Percentiles rank a stretch among this genome's conserved stretches.
phyloP scores from a whole-genome alignment of 202 grass and related monocot genomes.

The Hordeum pubiflorum region DNA sequence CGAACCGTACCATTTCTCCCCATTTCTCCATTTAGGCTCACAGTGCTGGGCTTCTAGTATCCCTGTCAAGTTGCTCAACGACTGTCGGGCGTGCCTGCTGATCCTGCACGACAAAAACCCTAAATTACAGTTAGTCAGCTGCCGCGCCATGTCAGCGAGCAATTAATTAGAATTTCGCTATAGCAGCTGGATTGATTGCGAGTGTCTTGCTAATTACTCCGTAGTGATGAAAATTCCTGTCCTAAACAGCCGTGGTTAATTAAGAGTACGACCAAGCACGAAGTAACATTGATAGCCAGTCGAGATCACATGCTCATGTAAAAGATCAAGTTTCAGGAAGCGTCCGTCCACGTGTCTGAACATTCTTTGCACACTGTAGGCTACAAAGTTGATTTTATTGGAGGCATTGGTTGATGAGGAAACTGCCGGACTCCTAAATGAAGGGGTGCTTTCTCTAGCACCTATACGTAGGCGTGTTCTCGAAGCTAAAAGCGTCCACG shows the following conservation, averaged over 20 bases:
- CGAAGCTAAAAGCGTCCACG: background rate
- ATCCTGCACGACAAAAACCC: background rate
- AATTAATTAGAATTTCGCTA: background rate
- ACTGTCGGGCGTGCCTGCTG: conserved; percentile 26
- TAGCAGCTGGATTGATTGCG: background rate
- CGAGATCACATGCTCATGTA: background rate
- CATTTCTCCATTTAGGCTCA: background rate
- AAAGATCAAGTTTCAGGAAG: background rate
- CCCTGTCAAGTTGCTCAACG: conserved; percentile 8
- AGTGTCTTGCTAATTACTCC: background rate
- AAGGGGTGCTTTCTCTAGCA: background rate
- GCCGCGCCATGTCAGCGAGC: background rate
- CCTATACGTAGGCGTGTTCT: background rate
- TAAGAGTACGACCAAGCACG: background rate
- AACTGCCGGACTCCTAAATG: background rate
- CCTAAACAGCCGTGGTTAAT: no score
- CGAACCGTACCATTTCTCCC: background rate
- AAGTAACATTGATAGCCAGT: background rate
- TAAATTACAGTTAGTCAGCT: background rate
- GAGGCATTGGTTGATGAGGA: background rate
- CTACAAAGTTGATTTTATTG: background rate
- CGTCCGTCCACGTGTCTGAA: background rate
- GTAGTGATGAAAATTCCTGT: no score
- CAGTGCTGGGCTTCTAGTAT: background rate
- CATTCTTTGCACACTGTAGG: background rate